These are phyloP conservation scores for Tuber brumale DNA, from an alignment of 495 filamentous ascomycete genomes.

Conservation along the genomic window DNA sequence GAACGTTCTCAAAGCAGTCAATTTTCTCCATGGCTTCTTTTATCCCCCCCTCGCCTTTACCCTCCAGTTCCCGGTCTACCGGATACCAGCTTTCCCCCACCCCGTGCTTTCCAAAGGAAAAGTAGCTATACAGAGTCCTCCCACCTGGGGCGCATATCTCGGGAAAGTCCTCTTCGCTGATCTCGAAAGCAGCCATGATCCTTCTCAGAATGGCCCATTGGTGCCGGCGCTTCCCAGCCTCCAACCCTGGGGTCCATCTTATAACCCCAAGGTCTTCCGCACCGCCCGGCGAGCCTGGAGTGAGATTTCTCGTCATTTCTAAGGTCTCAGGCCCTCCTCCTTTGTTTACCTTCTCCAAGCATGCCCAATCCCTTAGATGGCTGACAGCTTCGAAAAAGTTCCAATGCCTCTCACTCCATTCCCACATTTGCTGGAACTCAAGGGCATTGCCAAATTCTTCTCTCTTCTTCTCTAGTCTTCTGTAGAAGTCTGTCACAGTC, in stretches of 20 bases:
- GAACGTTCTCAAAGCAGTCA: conserved; percentile 9
- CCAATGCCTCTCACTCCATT: conserved; percentile 36
- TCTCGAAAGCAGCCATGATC: conserved; percentile 26
- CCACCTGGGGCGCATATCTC: conserved; percentile 24
- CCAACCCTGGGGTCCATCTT: conserved; percentile 14
- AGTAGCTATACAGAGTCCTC: conserved; percentile 19
- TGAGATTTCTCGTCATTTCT: conserved; percentile 1
- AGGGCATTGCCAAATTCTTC: conserved; percentile 19
- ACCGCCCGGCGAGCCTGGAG: not conserved
- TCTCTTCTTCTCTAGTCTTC: conserved; percentile 14
- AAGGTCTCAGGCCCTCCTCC: conserved; percentile 6
- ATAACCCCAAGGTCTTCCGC: not conserved
- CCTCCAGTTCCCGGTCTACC: conserved; percentile 25
- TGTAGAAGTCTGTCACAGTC: conserved; percentile 36
- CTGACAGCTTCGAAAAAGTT: conserved; percentile 29
- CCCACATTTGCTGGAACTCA: conserved; percentile 36
- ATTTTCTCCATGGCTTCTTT: conserved; percentile 22
- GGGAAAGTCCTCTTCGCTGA: conserved; percentile 19
- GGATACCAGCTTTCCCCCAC: conserved; percentile 25
- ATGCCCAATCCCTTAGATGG: conserved; percentile 15
- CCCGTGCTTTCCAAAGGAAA: conserved; percentile 22
- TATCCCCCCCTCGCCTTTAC: not conserved
- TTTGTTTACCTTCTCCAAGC: not conserved
- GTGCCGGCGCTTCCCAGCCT: conserved; percentile 24
- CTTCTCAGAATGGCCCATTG: conserved; percentile 28